Base-by-base conservation (phyloP, 2,329 filamentous ascomycete genomes). In the Hypoxylon sp. region DNA sequence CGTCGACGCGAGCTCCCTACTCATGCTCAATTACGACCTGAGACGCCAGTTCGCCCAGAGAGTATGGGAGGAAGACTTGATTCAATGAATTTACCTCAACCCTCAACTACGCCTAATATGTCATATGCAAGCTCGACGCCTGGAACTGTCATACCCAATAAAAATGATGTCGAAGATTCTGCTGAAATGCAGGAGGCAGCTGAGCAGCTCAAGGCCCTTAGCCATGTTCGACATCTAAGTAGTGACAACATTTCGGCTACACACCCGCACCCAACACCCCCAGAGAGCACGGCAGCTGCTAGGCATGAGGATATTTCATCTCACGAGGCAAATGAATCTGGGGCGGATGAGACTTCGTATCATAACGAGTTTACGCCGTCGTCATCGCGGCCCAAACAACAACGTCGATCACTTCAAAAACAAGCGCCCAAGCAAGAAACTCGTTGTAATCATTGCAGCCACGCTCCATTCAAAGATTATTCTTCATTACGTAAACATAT, bases 161-260 rank as follows among this genome's bases (percentile, higher is more conserved):
- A 85, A 63, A 78, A 85, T 28, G 83, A 86, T 34, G 85, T 83
- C 3, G 88, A 90, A 73, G 88, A 90, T 62, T 89, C 88, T n/a
- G 88, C 86, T 7, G 89, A 91, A 78, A 90, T 91, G 87, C 87
- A 90, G 71, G 87, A 90, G 76, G 89, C 89, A 19, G 89, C 89
- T 3, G 88, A 90, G 74, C 88, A 90, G 75, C 81, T 91, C 5
- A 90, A 90, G 73, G 88, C 88, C 1, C 76, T 91, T 45, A 90
- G 89, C 71, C 88, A 91, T 72, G 84, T 90, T 58, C 84, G 88
- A 2, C 87, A 87, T 65, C 75, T 83, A 17, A 86, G 84, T 67
- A 84, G 85, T 61, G 85, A 87, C 28, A 66, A 71, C 14, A 43
- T 68, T 38, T 53, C 70, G 23, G 66, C 71, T n/a, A 28, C 67